A percentile compares a stretch with the other conserved stretches of the same genome.
phyloP scores from a whole-genome alignment of 495 filamentous ascomycete genomes.

The Cenococcum geophilum region DNA sequence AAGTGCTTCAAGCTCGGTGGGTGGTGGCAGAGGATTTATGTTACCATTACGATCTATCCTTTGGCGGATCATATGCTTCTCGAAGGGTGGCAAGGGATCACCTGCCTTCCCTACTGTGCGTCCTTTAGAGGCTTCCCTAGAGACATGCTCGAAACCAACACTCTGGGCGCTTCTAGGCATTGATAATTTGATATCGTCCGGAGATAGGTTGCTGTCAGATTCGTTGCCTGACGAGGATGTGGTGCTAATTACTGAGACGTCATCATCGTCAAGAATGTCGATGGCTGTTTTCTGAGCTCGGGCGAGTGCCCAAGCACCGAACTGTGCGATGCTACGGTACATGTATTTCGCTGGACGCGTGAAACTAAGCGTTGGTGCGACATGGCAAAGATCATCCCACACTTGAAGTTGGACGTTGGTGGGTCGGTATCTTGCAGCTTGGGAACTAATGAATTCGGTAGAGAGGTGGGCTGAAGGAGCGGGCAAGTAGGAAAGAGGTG shows the following conservation, averaged over 20 bases:
- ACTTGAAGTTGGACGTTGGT: constrained; percentile 95
- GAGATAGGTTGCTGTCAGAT: constrained; percentile 10
- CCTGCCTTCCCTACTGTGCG: constrained; percentile 63
- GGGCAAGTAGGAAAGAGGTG: constrained; percentile 67
- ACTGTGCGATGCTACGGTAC: constrained; percentile 84
- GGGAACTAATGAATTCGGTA: constrained; percentile 55
- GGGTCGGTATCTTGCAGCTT: constrained; percentile 60
- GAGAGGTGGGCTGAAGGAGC: constrained; percentile 43
- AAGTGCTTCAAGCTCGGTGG: constrained; percentile 55
- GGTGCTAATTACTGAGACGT: constrained; percentile 58
- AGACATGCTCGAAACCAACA: constrained; percentile 23
- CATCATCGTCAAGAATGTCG: constrained; percentile 72
- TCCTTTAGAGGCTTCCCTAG: constrained; percentile 1
- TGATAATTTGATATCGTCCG: constrained; percentile 28
- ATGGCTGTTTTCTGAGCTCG: constrained; percentile 72
- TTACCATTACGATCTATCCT: constrained; percentile 69
- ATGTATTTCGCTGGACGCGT: constrained; percentile 92
- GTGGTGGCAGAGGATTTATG: constrained; percentile 58
- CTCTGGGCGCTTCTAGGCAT: constrained; percentile 28
- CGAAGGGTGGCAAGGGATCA: constrained; percentile 72
- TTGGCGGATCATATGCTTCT: constrained; percentile 85
- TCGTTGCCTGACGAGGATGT: constrained; percentile 36
- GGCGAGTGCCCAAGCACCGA: constrained; percentile 83
- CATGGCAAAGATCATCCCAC: constrained; percentile 92
- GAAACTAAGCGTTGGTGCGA: constrained; percentile 82